phyloP scores from a whole-genome alignment of 768 basidiomycete species.

The Calvatia gigantea region DNA sequence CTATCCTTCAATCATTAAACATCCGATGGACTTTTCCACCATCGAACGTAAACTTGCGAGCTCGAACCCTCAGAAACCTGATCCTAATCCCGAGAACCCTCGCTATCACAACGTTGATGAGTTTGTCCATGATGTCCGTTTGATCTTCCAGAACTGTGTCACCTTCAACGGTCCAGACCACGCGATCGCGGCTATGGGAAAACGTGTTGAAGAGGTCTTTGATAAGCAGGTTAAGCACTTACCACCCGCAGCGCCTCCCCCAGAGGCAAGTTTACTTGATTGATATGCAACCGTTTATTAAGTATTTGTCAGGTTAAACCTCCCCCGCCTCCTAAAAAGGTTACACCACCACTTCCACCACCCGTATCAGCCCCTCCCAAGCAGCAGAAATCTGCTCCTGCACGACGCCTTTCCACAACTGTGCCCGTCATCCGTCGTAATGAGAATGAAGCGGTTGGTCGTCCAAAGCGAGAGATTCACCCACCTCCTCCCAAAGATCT shows the following conservation, averaged over 20 bases:
- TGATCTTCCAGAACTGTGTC: constrained; percentile 84
- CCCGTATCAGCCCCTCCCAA: constrained; percentile 39
- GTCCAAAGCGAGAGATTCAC: constrained; percentile 98
- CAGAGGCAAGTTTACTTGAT: constrained; percentile 55
- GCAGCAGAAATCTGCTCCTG: constrained; percentile 43
- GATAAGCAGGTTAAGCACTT: constrained; percentile 86
- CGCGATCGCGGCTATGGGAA: constrained; percentile 72
- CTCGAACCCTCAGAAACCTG: constrained; percentile 78
- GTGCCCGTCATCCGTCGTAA: constrained; percentile 82
- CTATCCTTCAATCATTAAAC: constrained; percentile 81
- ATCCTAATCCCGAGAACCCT: constrained; percentile 65
- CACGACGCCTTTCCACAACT: constrained; percentile 74
- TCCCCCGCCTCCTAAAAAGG: constrained; percentile 41
- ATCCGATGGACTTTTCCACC: constrained; percentile 93
- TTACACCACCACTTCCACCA: constrained; percentile 35
- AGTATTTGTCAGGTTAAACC: constrained; percentile 33
- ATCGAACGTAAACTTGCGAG: constrained; percentile 83
- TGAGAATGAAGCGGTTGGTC: constrained; percentile 55
- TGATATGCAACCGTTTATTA: constrained; percentile 2
- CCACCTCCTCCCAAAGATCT: constrained; percentile 92
- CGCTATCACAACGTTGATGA: constrained; percentile 77
- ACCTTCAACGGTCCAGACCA: constrained; percentile 96
- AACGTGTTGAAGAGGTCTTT: constrained; percentile 77
- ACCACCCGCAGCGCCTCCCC: constrained; percentile 50
- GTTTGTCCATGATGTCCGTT: constrained; percentile 80